phyloP scores from a whole-genome alignment of 257 asterid genomes.

The Lycium barbarum region DNA sequence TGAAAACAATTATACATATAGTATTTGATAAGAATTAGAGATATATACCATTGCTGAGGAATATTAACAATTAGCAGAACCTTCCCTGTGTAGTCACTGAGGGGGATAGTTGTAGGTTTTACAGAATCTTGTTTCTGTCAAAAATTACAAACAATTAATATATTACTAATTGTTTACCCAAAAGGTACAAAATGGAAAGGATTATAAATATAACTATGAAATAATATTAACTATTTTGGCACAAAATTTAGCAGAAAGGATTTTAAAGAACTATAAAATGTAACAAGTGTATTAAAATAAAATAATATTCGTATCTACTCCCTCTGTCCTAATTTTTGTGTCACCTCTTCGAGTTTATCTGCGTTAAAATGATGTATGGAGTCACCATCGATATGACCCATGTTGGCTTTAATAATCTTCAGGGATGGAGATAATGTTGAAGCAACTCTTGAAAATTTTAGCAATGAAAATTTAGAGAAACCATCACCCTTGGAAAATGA shows the following conservation, averaged over 20 bases:
- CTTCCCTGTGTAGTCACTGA: not conserved
- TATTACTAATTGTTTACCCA: not conserved
- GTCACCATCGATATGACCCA: rapidly evolving
- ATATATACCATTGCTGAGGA: not conserved
- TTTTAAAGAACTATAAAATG: not conserved
- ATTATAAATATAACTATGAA: not conserved
- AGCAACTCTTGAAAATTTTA: not conserved
- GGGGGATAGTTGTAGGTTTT: not conserved
- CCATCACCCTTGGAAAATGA: not conserved
- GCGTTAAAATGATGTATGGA: not conserved
- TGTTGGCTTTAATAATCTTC: not conserved
- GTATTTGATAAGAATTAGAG: not conserved
- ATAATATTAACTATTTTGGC: not conserved
- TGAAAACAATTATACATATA: not conserved
- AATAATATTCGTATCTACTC: not conserved
- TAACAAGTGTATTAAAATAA: not conserved
- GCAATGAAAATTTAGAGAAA: not conserved
- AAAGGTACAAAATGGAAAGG: not conserved
- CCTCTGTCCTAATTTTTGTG: not conserved
- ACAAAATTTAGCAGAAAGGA: not conserved
- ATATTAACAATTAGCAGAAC: constrained; percentile 1
- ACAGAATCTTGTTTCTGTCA: not conserved
- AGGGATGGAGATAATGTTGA: not conserved
- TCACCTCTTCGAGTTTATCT: no score
- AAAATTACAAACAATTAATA: not conserved